Percentiles rank a stretch among this genome's conserved stretches.
Evolutionary conservation across 805 yeast species (phyloP).

Genomic region (Wilhelminamyces savonicus): DNA sequence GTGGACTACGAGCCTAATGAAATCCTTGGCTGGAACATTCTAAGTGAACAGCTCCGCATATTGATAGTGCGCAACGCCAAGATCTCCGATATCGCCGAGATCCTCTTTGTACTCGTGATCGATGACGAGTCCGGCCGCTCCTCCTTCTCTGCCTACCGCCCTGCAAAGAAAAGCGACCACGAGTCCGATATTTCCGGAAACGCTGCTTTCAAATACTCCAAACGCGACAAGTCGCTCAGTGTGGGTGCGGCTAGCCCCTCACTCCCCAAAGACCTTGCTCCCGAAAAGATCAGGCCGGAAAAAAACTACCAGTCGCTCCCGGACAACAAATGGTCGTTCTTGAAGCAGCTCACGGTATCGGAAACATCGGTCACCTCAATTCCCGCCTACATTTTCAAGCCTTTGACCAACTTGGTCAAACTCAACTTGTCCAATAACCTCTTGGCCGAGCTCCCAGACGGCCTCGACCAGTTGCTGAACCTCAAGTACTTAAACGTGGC

Average conservation of each 20-base stretch:
- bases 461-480: conserved; percentile 42
- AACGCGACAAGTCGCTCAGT: no score
- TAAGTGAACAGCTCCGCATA: conserved; percentile 50
- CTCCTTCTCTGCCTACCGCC: conserved; percentile 21
- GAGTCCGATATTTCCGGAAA: conserved; percentile 5
- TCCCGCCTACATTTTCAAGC: conserved; percentile 30
- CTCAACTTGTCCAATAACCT: conserved; percentile 53
- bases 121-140: conserved; percentile 45
- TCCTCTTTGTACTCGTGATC: conserved; percentile 45
- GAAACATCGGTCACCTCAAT: conserved; percentile 34
- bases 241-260: not conserved
- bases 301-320: conserved; percentile 19
- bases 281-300: not conserved
- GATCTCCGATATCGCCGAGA: conserved; percentile 46
- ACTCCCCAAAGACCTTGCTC: not conserved
- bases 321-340: conserved; percentile 33
- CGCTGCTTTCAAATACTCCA: conserved; percentile 14
- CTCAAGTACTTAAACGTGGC: conserved; percentile 42
- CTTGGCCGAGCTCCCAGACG: conserved; percentile 45
- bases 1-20: conserved; percentile 58
- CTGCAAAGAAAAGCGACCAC: conserved; percentile 9
- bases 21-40: conserved; percentile 56
- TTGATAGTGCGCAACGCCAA: conserved; percentile 48
- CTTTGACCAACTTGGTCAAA: conserved; percentile 32
- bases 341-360: conserved; percentile 35